Base-by-base conservation (phyloP, 169 alveolate species). In the Plasmodium gallinaceum region DNA sequence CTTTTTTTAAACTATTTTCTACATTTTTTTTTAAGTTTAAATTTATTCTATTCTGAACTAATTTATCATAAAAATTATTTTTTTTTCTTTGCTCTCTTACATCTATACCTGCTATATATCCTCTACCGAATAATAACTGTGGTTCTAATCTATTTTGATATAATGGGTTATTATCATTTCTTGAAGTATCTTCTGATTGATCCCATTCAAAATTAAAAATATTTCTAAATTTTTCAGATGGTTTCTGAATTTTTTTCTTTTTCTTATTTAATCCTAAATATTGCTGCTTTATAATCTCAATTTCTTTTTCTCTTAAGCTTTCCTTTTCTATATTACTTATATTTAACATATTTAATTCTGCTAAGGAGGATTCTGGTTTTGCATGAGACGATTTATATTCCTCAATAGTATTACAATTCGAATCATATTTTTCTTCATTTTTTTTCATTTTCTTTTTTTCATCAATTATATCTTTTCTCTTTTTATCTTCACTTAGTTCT, bases 211-310 rank as follows among this genome's bases (percentile, higher is more conserved):
- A 96, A 72, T 94, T 93, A 51, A 96, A 96, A 5, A 94, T 92
- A 48, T 95, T 95, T 80, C 94, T 54, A 93, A 96, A 97, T 80
- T 97, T 97, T 74, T 97, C 99, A 45, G 99, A 96, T 0, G 98
- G 99, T 74, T 97, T 97, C 43, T 95, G 95, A 16, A 96, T 65
- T 68, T 96, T 96, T 87, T 96, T 96, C 88, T 94, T 92, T 66
- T 95, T 96, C 65, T 94, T 94, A 42, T 94, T 93, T 66, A 95
- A 88, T 9, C 99, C 99, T 66, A 97, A 90, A 80, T 97, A 97
- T 60, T 96, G 96, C 58, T 94, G 93, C 72, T 97, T 93, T 37
- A 97, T 97, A 61, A 92, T 94, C 75, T 95, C 97, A 18, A 95
- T 75, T 75, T 96, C 98, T 87, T 94, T 88, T 74, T 96, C 97